phyloP scores from a whole-genome alignment of 1,284 basidiomycete genomes.

The Microstroma glucosiphilum region DNA sequence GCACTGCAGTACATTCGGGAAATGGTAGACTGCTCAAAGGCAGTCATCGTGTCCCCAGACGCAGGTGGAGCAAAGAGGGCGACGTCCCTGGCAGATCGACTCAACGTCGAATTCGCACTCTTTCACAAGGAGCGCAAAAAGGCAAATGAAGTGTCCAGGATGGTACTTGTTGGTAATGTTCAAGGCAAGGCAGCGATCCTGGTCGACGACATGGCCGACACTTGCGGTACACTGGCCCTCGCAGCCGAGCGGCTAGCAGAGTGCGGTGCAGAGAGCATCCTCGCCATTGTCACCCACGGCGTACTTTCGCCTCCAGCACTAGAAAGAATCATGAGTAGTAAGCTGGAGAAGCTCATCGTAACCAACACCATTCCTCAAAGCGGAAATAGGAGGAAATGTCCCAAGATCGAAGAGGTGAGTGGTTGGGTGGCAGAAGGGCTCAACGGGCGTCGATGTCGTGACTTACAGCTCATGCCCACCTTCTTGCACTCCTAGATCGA shows the following conservation, averaged over 20 bases:
- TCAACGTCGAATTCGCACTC: conserved; percentile 95
- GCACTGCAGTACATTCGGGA: conserved; percentile 90
- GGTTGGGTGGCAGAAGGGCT: not conserved
- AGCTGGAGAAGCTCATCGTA: conserved; percentile 86
- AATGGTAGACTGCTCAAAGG: conserved; percentile 68
- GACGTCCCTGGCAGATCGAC: conserved; percentile 90
- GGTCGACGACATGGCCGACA: conserved; percentile 99
- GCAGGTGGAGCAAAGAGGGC: conserved; percentile 99
- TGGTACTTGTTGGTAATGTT: conserved; percentile 94
- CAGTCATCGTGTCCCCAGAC: conserved; percentile 97
- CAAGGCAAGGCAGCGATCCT: conserved; percentile 89
- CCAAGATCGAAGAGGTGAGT: conserved; percentile 66
- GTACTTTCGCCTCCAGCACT: conserved; percentile 88
- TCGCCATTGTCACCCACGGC: conserved; percentile 94
- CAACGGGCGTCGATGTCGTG: too few relatives aligned
- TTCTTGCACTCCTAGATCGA: conserved; percentile 63
- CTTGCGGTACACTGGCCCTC: conserved; percentile 91
- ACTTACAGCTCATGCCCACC: not conserved
- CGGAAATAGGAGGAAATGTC: conserved; percentile 68
- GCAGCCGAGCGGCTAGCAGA: conserved; percentile 84
- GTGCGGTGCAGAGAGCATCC: conserved; percentile 78
- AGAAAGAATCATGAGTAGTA: conserved; percentile 47
- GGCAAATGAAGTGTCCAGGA: conserved; percentile 96
- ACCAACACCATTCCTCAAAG: conserved; percentile 95
- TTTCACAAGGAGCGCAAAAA: conserved; percentile 99